Percentiles rank a stretch among this genome's conserved stretches.
These are phyloP conservation scores for Nannizziopsis arthrosporioides DNA, from an alignment of 2,329 filamentous ascomycete genomes.

Conservation along the genomic window DNA sequence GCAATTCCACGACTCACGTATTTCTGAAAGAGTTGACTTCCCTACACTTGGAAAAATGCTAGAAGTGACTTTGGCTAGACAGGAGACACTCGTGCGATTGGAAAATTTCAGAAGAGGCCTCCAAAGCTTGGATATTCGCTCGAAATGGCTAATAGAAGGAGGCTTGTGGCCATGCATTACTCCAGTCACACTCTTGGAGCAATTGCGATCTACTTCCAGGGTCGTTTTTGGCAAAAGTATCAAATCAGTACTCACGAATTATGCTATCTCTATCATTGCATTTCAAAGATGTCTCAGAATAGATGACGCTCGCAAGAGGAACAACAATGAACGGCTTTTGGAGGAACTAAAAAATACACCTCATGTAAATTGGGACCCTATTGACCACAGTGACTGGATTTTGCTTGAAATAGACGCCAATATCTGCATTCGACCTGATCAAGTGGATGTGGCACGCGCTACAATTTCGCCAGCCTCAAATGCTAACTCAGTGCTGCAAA, in stretches of 20 bases:
- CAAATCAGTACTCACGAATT: slow-evolving; percentile 11
- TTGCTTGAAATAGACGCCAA: slow-evolving; percentile 56
- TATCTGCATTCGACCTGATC: slow-evolving; percentile 49
- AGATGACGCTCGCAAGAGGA: slow-evolving; percentile 8
- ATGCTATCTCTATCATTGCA: slow-evolving; percentile 21
- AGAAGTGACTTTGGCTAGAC: slow-evolving; percentile 13
- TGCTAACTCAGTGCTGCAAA: slow-evolving; percentile 50
- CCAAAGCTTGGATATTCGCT: slow-evolving; percentile 20
- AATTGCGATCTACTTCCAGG: slow-evolving; percentile 27
- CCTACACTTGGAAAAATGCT: background rate
- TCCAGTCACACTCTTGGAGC: slow-evolving; percentile 32
- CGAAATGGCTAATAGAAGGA: slow-evolving; percentile 31
- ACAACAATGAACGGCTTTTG: background rate
- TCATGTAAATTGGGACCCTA: slow-evolving; percentile 48
- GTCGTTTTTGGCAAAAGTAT: slow-evolving; percentile 6
- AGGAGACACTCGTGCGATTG: slow-evolving; percentile 13
- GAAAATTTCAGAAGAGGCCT: slow-evolving; percentile 16
- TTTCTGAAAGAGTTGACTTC: background rate
- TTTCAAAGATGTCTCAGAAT: slow-evolving; percentile 24
- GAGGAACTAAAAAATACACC: slow-evolving; percentile 41
- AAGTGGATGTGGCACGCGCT: slow-evolving; percentile 50
- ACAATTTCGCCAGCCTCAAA: slow-evolving; percentile 45
- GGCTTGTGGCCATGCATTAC: slow-evolving; percentile 35
- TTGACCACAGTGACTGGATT: slow-evolving; percentile 49
- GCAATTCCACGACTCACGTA: slow-evolving; percentile 10